These are phyloP conservation scores for Fraxinus pennsylvanica DNA, from an alignment of 257 asterid species.

Conservation along the genomic window DNA sequence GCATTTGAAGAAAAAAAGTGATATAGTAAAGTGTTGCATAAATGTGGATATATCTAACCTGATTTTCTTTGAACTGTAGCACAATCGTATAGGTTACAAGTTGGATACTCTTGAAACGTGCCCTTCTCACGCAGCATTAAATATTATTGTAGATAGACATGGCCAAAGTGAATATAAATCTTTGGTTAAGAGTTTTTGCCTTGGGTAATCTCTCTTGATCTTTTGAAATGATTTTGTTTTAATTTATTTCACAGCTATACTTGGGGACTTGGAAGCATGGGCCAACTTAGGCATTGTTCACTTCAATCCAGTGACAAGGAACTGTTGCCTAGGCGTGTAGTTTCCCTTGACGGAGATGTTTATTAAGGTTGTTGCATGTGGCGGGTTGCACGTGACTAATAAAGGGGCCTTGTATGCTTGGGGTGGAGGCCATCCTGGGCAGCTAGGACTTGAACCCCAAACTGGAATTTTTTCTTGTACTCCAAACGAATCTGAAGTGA, in stretches of 20 bases:
- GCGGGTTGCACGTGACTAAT: conserved; percentile 84
- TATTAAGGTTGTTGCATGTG: conserved; percentile 71
- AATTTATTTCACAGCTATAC: conserved; percentile 59
- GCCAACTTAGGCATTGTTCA: conserved; percentile 93
- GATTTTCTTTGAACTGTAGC: neutral
- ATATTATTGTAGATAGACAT: neutral
- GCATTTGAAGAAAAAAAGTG: neutral
- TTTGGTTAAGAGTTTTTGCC: neutral
- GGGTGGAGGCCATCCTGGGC: conserved; percentile 96
- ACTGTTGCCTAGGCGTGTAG: conserved; percentile 79
- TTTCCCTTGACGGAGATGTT: conserved; percentile 63
- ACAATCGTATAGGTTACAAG: neutral
- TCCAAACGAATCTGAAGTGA: conserved; percentile 55
- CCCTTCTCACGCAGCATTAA: neutral
- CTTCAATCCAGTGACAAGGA: conserved; percentile 86
- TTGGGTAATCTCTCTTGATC: neutral
- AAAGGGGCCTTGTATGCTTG: conserved; percentile 88
- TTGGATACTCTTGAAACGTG: neutral
- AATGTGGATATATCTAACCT: neutral
- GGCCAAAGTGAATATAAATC: neutral
- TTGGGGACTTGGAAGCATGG: conserved; percentile 98
- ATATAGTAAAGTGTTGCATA: neutral
- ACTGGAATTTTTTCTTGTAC: conserved; percentile 61
- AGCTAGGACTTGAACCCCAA: conserved; percentile 86
- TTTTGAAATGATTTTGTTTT: neutral